Conservation (phyloP, 2,329 filamentous ascomycete genomes). For the Diplocarpon mali region DNA sequence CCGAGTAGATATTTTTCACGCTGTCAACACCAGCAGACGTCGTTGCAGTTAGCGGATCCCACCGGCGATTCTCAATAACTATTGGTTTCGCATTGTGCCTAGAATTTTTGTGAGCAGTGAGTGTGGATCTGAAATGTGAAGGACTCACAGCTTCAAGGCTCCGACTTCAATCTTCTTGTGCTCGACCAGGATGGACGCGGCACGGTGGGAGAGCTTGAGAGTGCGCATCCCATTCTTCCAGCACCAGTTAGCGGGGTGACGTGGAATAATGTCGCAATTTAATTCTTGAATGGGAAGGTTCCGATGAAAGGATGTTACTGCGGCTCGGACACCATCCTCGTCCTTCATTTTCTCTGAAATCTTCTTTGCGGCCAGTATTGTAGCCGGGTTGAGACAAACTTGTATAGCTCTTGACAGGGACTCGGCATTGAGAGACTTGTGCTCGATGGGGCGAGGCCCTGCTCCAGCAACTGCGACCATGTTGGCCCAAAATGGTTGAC, state of each 20-base stretch:
- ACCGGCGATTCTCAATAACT: conserved; percentile 28
- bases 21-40: conserved; percentile 6
- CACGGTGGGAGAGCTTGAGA: conserved; percentile 37
- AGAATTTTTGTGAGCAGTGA: not conserved
- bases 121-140: no score
- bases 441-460: conserved; percentile 30
- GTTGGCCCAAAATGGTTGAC: conserved; percentile 35
- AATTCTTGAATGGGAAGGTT: conserved; percentile 27
- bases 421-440: conserved; percentile 27
- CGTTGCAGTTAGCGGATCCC: conserved; percentile 26
- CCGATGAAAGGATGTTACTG: conserved; percentile 32
- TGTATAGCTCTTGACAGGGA: conserved; percentile 30
- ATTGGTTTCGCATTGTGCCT: conserved; percentile 9
- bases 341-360: conserved; percentile 28
- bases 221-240: conserved; percentile 24
- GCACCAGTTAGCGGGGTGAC: conserved; percentile 40
- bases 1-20: conserved; percentile 1
- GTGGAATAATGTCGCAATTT: conserved; percentile 28
- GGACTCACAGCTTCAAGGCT: conserved; percentile 33
- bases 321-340: conserved; percentile 31
- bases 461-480: conserved; percentile 33
- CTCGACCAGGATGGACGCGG: conserved; percentile 41
- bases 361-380: conserved; percentile 24
- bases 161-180: conserved; percentile 40
- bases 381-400: conserved; percentile 27